A percentile compares a stretch with the other conserved stretches of the same genome.
These are phyloP conservation scores for Chaetomium sp. DNA, from an alignment of 2,329 filamentous ascomycete species.

Conservation along the genomic window DNA sequence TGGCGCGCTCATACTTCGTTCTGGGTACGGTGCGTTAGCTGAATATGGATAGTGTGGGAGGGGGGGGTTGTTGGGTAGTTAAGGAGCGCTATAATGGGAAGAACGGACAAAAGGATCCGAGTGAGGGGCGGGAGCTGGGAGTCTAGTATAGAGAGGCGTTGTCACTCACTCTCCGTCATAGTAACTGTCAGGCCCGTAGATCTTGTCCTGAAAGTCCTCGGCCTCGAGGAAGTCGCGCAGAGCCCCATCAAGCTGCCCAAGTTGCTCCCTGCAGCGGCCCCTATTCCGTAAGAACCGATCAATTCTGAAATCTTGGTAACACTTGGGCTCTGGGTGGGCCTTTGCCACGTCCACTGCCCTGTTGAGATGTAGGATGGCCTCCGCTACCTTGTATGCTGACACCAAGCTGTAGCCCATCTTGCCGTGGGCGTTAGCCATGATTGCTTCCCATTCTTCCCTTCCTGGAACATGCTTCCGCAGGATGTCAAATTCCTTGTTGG, in stretches of 20 bases:
- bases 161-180: neutral
- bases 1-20: neutral
- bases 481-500: neutral
- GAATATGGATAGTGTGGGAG: neutral
- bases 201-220: neutral
- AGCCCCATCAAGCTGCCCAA: neutral
- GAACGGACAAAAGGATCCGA: neutral
- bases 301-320: neutral
- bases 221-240: neutral
- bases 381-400: neutral
- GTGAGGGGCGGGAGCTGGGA: neutral
- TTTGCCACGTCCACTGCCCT: neutral
- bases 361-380: neutral
- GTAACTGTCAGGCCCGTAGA: neutral
- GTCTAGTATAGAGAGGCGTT: neutral
- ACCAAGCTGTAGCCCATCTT: neutral
- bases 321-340: neutral
- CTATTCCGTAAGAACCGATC: conserved; percentile 3
- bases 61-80: neutral
- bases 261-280: neutral
- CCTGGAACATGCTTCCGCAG: neutral
- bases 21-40: neutral
- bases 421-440: neutral
- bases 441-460: no score
- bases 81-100: neutral